Conservation (phyloP, 2,329 filamentous ascomycete genomes). For the Neoarthrinium moseri region DNA sequence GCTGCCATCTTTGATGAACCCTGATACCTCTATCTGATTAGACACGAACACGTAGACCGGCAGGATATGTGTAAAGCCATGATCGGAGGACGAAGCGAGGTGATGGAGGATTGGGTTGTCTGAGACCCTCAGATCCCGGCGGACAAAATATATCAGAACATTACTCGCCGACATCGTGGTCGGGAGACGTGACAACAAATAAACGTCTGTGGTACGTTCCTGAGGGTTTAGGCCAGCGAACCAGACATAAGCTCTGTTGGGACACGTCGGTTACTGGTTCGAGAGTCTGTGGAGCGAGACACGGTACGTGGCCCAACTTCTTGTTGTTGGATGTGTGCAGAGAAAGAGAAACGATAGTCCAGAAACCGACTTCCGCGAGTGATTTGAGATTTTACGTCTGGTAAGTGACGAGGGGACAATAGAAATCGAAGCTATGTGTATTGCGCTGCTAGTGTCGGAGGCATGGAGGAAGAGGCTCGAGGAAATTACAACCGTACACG, state of each 20-base stretch:
- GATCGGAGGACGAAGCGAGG: slow-evolving; percentile 44
- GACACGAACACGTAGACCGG: slow-evolving; percentile 70
- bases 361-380: too few relatives aligned
- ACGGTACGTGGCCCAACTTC: too few relatives aligned
- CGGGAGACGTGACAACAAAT: not conserved
- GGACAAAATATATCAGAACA: slow-evolving; percentile 68
- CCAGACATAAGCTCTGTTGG: not conserved
- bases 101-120: slow-evolving; percentile 74
- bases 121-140: slow-evolving; percentile 69
- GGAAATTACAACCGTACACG: too few relatives aligned
- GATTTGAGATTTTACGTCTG: too few relatives aligned
- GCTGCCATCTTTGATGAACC: slow-evolving; percentile 58
- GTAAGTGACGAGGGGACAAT: too few relatives aligned
- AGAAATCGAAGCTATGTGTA: too few relatives aligned
- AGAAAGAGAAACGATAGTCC: too few relatives aligned
- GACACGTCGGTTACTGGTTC: not conserved
- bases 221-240: too few relatives aligned
- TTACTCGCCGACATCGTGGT: slow-evolving; percentile 34
- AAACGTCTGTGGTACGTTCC: too few relatives aligned
- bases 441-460: too few relatives aligned
- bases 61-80: slow-evolving; percentile 66
- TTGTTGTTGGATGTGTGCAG: too few relatives aligned
- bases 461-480: not conserved
- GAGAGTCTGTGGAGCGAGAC: too few relatives aligned
- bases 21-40: slow-evolving; percentile 72